These are phyloP conservation scores for Panaeolus papilionaceus DNA, from an alignment of 768 basidiomycete species.

Conservation along the genomic window DNA sequence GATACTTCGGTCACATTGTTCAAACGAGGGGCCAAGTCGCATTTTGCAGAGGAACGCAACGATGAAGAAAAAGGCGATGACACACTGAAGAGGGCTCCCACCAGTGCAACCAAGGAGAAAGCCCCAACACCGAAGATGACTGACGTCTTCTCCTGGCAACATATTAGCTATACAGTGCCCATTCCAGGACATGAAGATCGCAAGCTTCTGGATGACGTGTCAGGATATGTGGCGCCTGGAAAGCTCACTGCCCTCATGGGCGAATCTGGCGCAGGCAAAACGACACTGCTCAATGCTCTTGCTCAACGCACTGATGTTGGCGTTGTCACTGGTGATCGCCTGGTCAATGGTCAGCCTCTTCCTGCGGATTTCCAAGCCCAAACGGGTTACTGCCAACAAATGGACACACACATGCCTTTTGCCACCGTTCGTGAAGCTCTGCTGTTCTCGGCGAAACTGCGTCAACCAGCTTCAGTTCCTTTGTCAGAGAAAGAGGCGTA, in stretches of 20 bases:
- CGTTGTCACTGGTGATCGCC: slow-evolving; percentile 55
- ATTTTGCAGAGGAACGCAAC: not conserved
- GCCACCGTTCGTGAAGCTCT: slow-evolving; percentile 85
- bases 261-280: slow-evolving; percentile 58
- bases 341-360: slow-evolving; percentile 60
- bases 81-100: not conserved
- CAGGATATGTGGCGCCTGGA: slow-evolving; percentile 84
- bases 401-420: slow-evolving; percentile 78
- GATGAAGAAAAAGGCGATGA: slow-evolving; percentile 15
- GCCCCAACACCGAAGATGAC: slow-evolving; percentile 2
- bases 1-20: slow-evolving; percentile 55
- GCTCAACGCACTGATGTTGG: slow-evolving; percentile 56
- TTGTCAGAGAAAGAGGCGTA: slow-evolving; percentile 80
- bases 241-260: slow-evolving; percentile 84
- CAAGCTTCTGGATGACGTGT: slow-evolving; percentile 70
- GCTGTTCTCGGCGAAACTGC: slow-evolving; percentile 79
- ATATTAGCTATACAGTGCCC: slow-evolving; percentile 70
- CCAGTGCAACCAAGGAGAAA: not conserved
- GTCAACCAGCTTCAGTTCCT: slow-evolving; percentile 74
- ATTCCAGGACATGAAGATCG: slow-evolving; percentile 50
- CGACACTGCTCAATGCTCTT: slow-evolving; percentile 63
- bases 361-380: slow-evolving; percentile 70
- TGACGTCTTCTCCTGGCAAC: slow-evolving; percentile 82
- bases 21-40: slow-evolving; percentile 55
- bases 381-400: slow-evolving; percentile 87